Conservation (phyloP, 2,329 filamentous ascomycete genomes). For the Diaporthe destruens region DNA sequence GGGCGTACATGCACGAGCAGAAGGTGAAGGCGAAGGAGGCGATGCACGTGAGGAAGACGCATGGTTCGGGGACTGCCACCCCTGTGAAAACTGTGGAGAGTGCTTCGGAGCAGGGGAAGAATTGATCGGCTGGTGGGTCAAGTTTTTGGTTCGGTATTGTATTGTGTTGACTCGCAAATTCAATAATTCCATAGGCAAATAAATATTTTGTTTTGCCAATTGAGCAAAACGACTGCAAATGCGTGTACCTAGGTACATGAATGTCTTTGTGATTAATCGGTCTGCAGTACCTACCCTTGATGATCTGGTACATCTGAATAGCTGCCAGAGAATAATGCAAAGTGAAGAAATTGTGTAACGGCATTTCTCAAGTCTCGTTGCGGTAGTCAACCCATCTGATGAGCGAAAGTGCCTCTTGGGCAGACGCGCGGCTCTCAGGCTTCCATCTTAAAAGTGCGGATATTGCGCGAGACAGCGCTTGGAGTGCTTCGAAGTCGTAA, state of each 20-base stretch:
- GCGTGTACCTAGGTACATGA: fast-evolving
- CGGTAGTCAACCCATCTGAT: constrained; percentile 8
- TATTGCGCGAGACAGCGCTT: background rate
- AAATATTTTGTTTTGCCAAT: background rate
- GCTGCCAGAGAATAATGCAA: background rate
- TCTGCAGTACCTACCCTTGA: background rate
- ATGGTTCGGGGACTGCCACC: background rate
- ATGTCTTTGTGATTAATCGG: background rate
- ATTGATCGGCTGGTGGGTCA: background rate
- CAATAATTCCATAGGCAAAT: background rate
- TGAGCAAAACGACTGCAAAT: background rate
- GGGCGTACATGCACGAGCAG: constrained; percentile 47
- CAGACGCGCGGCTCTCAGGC: background rate
- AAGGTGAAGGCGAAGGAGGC: constrained; percentile 45
- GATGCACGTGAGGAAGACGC: constrained; percentile 14
- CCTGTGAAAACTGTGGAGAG: constrained; percentile 33
- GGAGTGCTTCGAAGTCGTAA: constrained; percentile 3
- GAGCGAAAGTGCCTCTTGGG: background rate
- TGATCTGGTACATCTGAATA: too few species aligned
- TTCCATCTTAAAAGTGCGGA: background rate
- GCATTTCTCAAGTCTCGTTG: background rate
- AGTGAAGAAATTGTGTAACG: background rate
- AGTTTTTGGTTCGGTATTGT: background rate
- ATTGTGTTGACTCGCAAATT: background rate
- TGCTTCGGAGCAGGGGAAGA: constrained; percentile 21